A percentile compares a stretch with the other conserved stretches of the same genome.
These are phyloP conservation scores for sunflower (Helianthus annuus) DNA, from an alignment of 129 eudicot species.

Conservation along the genomic window DNA sequence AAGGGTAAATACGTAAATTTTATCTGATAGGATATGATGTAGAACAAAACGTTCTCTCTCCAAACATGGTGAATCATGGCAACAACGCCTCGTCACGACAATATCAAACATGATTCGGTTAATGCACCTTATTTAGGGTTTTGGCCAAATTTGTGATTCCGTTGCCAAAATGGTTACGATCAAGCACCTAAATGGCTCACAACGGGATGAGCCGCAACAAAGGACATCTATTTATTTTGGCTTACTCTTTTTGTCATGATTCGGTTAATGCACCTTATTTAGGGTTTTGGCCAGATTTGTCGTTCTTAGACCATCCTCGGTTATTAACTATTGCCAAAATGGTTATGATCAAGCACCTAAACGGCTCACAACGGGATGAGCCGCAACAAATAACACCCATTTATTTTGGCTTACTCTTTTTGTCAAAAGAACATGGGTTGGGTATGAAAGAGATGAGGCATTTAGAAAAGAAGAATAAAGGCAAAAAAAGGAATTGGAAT, in stretches of 20 bases:
- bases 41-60: not conserved
- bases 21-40: no score
- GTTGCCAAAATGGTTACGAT: no score
- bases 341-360: not conserved
- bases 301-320: not conserved
- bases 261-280: not conserved
- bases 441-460: conserved; percentile 17
- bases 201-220: not conserved
- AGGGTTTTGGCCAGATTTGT: not conserved
- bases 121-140: not conserved
- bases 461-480: conserved; percentile 32
- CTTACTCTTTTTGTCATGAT: conserved; percentile 20
- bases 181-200: no score
- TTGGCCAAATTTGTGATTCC: not conserved
- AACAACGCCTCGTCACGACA: no score
- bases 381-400: not conserved
- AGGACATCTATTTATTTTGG: not conserved
- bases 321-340: not conserved
- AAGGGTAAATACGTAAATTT: not conserved
- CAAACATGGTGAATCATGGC: not conserved
- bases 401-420: conserved; percentile 13
- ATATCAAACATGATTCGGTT: not conserved
- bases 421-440: conserved; percentile 15
- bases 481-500: conserved; percentile 11
- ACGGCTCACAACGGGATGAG: not conserved